Evolutionary conservation across 805 yeast genomes (phyloP).

Genomic region (Kuraishia ogatae): DNA sequence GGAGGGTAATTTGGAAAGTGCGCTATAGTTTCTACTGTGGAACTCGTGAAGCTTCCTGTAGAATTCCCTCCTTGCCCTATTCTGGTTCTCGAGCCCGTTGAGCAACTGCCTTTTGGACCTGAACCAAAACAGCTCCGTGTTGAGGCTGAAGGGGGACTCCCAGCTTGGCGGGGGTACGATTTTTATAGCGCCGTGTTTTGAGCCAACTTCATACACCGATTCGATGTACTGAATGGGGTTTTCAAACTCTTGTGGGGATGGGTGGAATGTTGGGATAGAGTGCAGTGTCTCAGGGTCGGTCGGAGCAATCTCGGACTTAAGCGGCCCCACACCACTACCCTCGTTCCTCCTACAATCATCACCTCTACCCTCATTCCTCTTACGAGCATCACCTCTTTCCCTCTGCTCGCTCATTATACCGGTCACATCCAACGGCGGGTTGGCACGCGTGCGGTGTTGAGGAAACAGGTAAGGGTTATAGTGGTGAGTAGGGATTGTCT

Average conservation of each 20-base stretch:
- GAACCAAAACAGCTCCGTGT: slow-evolving; percentile 43
- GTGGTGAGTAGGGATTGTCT: slow-evolving; percentile 17
- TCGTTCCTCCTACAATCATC: too few species aligned
- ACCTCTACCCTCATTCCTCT: too few species aligned
- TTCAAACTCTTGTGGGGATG: slow-evolving; percentile 44
- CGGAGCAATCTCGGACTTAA: too few species aligned
- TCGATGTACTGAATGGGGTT: slow-evolving; percentile 66
- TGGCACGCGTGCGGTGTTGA: slow-evolving; percentile 33
- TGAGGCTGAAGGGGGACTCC: slow-evolving; percentile 27
- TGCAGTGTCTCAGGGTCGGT: too few species aligned
- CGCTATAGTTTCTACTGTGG: slow-evolving; percentile 23
- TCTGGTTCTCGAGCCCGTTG: slow-evolving; percentile 33
- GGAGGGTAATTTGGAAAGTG: slow-evolving; percentile 43
- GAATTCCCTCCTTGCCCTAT: slow-evolving; percentile 36
- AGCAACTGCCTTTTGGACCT: slow-evolving; percentile 39
- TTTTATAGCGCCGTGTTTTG: slow-evolving; percentile 65
- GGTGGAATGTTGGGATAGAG: slow-evolving; percentile 55
- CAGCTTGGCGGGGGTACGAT: slow-evolving; percentile 50
- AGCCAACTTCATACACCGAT: slow-evolving; percentile 41
- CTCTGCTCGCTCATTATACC: slow-evolving; percentile 9
- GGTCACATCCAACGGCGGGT: slow-evolving; percentile 31
- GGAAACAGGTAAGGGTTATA: slow-evolving; percentile 38
- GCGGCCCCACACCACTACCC: too few species aligned
- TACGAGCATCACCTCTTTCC: too few species aligned
- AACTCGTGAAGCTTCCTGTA: slow-evolving; percentile 35